These are phyloP conservation scores for Ceratocystis lukuohia DNA, from an alignment of 2,329 filamentous ascomycete species.

Conservation along the genomic window DNA sequence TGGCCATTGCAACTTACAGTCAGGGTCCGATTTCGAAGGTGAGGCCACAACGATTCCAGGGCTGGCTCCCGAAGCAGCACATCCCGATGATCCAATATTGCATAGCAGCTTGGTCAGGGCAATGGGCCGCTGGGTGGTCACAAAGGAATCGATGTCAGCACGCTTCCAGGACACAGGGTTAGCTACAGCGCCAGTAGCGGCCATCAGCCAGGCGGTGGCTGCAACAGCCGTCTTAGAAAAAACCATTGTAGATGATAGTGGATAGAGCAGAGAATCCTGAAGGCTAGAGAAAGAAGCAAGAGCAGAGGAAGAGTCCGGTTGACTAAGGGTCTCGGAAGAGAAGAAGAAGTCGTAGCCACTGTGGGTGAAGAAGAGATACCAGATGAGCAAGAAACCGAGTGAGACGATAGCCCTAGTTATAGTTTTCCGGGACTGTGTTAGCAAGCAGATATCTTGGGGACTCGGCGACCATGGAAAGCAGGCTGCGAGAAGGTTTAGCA, in stretches of 20 bases:
- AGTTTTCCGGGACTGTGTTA: conserved; percentile 13
- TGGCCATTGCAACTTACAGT: conserved; percentile 34
- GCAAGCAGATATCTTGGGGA: background rate
- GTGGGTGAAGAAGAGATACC: conserved; percentile 17
- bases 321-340: conserved; percentile 12
- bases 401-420: conserved; percentile 18
- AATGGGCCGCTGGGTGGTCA: conserved; percentile 38
- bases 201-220: conserved; percentile 16
- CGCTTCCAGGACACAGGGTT: conserved; percentile 14
- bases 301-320: conserved; percentile 7
- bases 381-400: conserved; percentile 9
- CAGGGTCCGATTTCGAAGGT: conserved; percentile 39
- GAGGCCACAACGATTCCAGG: conserved; percentile 44
- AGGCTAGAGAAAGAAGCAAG: conserved; percentile 5
- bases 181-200: conserved; percentile 17
- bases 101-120: conserved; percentile 40
- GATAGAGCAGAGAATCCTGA: background rate
- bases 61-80: conserved; percentile 34
- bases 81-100: conserved; percentile 46
- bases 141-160: conserved; percentile 34
- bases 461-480: background rate
- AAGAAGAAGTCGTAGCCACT: conserved; percentile 11
- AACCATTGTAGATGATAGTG: conserved; percentile 18
- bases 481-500: background rate
- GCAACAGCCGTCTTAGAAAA: conserved; percentile 16